Evolutionary conservation across 768 basidiomycete species (phyloP).

Genomic region (Podaxis sp.): DNA sequence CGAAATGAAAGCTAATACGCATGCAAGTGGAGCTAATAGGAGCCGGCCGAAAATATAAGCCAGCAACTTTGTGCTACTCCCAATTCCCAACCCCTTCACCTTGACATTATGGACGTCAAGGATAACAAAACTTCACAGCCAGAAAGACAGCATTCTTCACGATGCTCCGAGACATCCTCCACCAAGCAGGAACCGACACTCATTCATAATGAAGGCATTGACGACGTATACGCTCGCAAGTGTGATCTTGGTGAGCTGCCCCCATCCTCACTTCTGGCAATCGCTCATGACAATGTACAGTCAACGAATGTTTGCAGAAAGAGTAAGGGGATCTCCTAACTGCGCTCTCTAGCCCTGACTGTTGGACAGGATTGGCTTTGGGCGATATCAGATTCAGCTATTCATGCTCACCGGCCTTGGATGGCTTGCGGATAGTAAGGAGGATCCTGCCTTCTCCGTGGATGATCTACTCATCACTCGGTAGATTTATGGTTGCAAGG

Average conservation of each 20-base stretch:
- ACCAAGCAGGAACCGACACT: not conserved
- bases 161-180: not conserved
- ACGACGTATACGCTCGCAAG: slow-evolving; percentile 11
- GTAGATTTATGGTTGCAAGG: slow-evolving; percentile 48
- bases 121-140: not conserved
- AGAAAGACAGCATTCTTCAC: not conserved
- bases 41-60: not conserved
- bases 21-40: slow-evolving; percentile 4
- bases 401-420: slow-evolving; percentile 47
- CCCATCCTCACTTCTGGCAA: not conserved
- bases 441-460: not conserved
- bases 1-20: not conserved
- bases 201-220: slow-evolving; percentile 5
- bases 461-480: not conserved
- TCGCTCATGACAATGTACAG: slow-evolving; percentile 21
- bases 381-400: slow-evolving; percentile 48
- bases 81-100: not conserved
- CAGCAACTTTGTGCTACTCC: not conserved
- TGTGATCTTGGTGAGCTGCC: slow-evolving; percentile 6
- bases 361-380: slow-evolving; percentile 44
- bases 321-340: slow-evolving; percentile 31
- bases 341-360: not conserved
- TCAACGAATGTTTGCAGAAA: slow-evolving; percentile 46
- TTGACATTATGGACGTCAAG: not conserved
- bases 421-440: slow-evolving; percentile 50